These are phyloP conservation scores for Epichloe brachyelytri DNA, from an alignment of 2,329 filamentous ascomycete genomes.

Conservation along the genomic window DNA sequence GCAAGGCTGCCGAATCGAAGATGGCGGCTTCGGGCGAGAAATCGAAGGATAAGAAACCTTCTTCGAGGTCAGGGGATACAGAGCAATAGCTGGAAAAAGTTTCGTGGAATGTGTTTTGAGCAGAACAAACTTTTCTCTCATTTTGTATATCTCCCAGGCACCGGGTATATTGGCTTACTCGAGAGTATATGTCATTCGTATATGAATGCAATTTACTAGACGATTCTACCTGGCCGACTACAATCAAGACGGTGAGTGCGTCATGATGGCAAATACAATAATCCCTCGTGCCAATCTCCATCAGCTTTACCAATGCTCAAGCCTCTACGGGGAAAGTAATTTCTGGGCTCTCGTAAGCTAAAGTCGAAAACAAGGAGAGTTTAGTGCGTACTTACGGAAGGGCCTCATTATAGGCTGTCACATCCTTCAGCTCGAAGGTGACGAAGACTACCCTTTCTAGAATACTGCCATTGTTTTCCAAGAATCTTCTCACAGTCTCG, in stretches of 20 bases:
- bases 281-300: not conserved
- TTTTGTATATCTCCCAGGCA: not conserved
- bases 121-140: not conserved
- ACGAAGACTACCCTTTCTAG: constrained; percentile 74
- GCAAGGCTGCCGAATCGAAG: not conserved
- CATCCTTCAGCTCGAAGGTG: constrained; percentile 68
- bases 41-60: not conserved
- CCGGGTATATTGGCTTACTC: not conserved
- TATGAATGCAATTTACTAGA: not conserved
- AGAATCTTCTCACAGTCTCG: constrained; percentile 40
- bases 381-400: constrained; percentile 47
- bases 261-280: too few species aligned
- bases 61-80: not conserved
- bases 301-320: not conserved
- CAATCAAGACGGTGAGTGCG: not conserved
- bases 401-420: constrained; percentile 52
- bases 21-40: not conserved
- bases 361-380: not conserved
- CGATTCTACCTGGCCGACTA: not conserved
- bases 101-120: not conserved
- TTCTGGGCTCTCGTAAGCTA: constrained; percentile 8
- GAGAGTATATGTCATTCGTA: not conserved
- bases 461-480: constrained; percentile 31
- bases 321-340: constrained; percentile 13
- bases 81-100: not conserved